Base-by-base conservation (phyloP, 2,329 filamentous ascomycete species). In the Neospermospora avenae region DNA sequence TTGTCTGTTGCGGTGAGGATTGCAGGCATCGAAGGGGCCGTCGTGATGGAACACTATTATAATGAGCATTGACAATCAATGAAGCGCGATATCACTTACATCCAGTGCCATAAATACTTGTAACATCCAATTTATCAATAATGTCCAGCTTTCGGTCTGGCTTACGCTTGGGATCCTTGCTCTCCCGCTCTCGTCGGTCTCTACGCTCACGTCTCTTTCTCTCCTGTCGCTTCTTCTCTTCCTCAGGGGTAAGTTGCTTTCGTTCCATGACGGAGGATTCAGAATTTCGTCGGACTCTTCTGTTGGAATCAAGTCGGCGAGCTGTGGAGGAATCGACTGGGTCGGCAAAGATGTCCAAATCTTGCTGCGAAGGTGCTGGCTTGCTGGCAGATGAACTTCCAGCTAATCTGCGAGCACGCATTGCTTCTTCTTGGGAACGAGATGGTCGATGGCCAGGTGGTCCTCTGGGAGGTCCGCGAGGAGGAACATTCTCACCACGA, bases 101-200 rank as follows among this genome's bases (percentile, higher is more conserved):
- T 76, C 93, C 93, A 69, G 89, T 91, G 59, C 95, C 93, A 72
- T 96, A 97, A 68, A 98, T 96, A 74, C 93, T 93, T 4, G 93
- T 97, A 64, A 95, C 93, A 77, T 98, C 95, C 66, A 99, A 80
- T 74, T 97, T 93, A 77, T 99, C 95, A 70, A 99, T 98, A 48
- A 98, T 84, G 73, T 99, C 95, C 65, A 98, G 75, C 34, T 81
- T 72, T 3, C 70, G 68, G 45, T 70, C 73, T 35, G 75, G 71
- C 64, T 70, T 75, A 57, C 65, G 70, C 41, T 68, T 70, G 4
- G 57, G 57, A 74, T 77, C 67, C 66, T 80, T 81, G 56, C 78
- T 74, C 54, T 68, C 67, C 28, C 65, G 65, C 35, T 71, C 70
- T 51, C 65, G 59, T 41, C 67, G 67, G 55, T 69, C 81, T 79